Base-by-base conservation (phyloP, 345 rosid genomes). In the Dimocarpus longan region DNA sequence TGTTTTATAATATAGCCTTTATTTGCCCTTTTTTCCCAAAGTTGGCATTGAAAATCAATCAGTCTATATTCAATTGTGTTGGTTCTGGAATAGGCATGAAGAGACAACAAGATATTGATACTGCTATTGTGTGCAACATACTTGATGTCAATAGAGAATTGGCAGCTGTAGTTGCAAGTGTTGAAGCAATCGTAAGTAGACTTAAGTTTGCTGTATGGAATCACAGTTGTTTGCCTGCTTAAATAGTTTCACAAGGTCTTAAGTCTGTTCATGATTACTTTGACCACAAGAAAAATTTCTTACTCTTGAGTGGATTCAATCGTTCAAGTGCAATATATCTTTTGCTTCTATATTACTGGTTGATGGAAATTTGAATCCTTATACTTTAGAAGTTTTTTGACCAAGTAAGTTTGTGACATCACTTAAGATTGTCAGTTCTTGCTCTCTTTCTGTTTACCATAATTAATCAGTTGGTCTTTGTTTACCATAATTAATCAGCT, bases 291-390 rank as follows among this genome's bases (percentile, higher is more conserved):
- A 95, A 79, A 93, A 73, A 66, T 90, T 89, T 88, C 91, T 95
- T 19, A 86, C 98, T 43, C 90, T 94, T 54, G 90, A 87, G 68
- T 95, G 99, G 99, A 91, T 95, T 87, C 89, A 76, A 84, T 87
- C 86, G 81, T 91, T 86, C 67, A 79, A 70, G 74, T 1, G 11
- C 40, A 73, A 83, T 32, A 89, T 95, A 78, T 50, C 76, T 59
- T 84, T 86, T 26, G 87, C 97, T 84, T 84, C 94, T 22, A 42
- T 91, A 57, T 59, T 93, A 70, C 75, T 93, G 89, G 82, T 92
- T 64, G 98, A 95, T 87, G 98, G 98, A 64, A 95, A 95, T 81
- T 89, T 95, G 18, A 90, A 80, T 63, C 76, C 77, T 76, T 26
- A 72, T 79, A 90, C 98, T 71, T 83, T 93, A 72, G 94, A 88